Evolutionary conservation across 176 grass and related monocot genomes (phyloP), one percentile per base, ranked within the genome.

Genomic region (Carex cristatella): DNA sequence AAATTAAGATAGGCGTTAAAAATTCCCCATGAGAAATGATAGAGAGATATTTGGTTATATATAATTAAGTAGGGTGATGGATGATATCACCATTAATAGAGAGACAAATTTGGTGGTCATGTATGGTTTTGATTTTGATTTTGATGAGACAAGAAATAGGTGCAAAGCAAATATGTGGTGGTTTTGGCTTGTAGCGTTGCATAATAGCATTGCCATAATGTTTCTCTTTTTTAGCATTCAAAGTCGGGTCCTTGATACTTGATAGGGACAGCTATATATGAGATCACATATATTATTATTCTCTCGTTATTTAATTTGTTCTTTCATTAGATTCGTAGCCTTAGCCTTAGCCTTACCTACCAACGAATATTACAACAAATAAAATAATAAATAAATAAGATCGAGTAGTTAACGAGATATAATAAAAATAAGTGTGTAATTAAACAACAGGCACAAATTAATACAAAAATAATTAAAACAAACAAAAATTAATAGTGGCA

Each of bases 281-380:
- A 75, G 10, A 75, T 75, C 71, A 30, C 1, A 38, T 5, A 54
- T 23, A 23, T 23, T 23, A 23, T 23, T 23, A 75, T 75, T 75
- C 71, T 51, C 38, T 73, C 48, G 10, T 53, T 11, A 13, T 13
- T 51, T 13, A 5, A 13, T 13, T 51, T 13, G 12, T 49, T 12
- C 19, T 53, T 28, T 51, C 71, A 54, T 6, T 51, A 28, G 23
- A 75, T 75, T 53, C 46, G 42, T 74, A 74, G 70, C 10, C 70
- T 74, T 74, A 74, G 44, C 44, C 46, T n/a, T 74, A 74, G 70
- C 10, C 70, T 74, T 74, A 74, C 70, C 44, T 74, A 74, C 44
- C 40, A 73, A 23, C 0, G 53, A 27, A 28, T 27, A 23, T 23
- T 19, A 73, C 4, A 33, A 69, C 15, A 8, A 61, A 7, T 61